Base-by-base conservation (phyloP, 257 asterid genomes). In the Nicotiana attenuata region DNA sequence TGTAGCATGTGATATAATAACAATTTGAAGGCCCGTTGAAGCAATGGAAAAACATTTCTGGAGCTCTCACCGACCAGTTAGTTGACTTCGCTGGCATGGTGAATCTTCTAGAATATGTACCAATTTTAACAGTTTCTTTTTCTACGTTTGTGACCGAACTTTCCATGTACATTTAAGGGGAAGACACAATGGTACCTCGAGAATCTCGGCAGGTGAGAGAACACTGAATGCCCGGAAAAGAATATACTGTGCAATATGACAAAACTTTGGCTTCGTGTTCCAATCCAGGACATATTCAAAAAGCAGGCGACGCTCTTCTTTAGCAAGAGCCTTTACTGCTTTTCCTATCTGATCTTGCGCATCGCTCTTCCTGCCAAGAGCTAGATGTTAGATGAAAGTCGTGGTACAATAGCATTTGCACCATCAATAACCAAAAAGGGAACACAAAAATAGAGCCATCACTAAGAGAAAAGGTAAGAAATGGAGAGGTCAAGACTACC, bases 251-350 rank as follows among this genome's bases (percentile, higher is more conserved):
- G 98, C 98, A 81, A 91, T 68, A 76, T 92, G 97, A 75, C 97
- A 96, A 68, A 86, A 84, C 87, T 92, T 96, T 38, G 99, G 97
- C 81, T 96, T 96, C 53, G 98, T 88, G 78, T 96, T 96, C 98
- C 99, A 96, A 81, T 94, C 99, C 83, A 94, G 86, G 66, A 92
- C 83, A 83, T 94, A 96, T 83, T 91, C 97, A 89, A 96, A 80
- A 85, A 96, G 94, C 84, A 85, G 50, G 55, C 57, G 84, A 53
- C 90, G 68, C 82, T 96, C 92, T 82, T 96, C 97, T 87, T 89
- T 91, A 80, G 85, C 83, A 81, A 96, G 88, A 68, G 89, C 87
- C 80, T 52, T 47, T 57, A 96, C 86, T 65, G 95, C 97, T 85
- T 92, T 91, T 76, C 83, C 93, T n/a, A 92, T 87, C 65, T 83